Percentiles rank a stretch among this genome's conserved stretches.
These are phyloP conservation scores for Chaetomium sp. DNA, from an alignment of 2,329 filamentous ascomycete species.

Conservation along the genomic window DNA sequence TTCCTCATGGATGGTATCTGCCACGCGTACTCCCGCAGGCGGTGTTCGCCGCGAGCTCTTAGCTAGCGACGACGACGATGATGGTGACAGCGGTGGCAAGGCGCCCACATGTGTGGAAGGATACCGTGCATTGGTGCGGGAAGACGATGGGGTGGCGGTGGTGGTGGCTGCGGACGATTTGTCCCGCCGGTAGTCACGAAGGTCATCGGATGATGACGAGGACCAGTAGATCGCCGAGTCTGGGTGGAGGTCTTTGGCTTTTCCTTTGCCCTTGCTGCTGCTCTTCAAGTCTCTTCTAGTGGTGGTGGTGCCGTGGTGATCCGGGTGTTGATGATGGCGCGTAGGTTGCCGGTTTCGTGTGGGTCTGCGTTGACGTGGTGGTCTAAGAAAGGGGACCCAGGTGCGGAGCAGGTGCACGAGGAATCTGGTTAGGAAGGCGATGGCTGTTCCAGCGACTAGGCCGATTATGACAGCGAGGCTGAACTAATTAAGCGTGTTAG, in stretches of 20 bases:
- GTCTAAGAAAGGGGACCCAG: not conserved
- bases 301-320: not conserved
- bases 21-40: not conserved
- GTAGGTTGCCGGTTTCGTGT: not conserved
- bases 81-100: not conserved
- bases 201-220: not conserved
- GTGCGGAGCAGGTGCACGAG: not conserved
- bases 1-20: constrained; percentile 11
- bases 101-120: not conserved
- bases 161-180: not conserved
- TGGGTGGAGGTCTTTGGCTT: not conserved
- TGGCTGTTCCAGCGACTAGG: not conserved
- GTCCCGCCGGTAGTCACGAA: not conserved
- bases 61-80: not conserved
- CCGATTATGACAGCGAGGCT: not conserved
- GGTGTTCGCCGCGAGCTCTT: not conserved
- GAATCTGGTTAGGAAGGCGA: not conserved
- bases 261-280: not conserved
- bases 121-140: too few relatives aligned
- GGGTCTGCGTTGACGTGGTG: not conserved
- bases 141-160: too few relatives aligned
- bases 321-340: not conserved
- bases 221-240: not conserved
- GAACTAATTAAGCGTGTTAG: constrained; percentile 1
- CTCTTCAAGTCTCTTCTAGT: not conserved